Conservation (phyloP, 2,329 filamentous ascomycete genomes). For the Stagonosporopsis rhizophila region DNA sequence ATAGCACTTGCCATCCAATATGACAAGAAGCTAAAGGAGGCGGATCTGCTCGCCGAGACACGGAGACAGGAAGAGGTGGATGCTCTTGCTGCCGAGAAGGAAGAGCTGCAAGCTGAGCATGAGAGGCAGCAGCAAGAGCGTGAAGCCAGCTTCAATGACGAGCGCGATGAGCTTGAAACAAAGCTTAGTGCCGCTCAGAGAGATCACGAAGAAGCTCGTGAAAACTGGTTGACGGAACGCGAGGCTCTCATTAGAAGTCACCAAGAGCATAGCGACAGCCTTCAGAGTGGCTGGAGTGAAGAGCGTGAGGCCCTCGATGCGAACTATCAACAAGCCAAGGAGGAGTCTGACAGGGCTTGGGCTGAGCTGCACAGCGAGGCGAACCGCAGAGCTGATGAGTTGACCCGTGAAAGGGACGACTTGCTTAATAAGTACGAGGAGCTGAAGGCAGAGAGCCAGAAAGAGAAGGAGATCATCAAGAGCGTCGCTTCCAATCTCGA, state of each 20-base stretch:
- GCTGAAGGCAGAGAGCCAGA: conserved; percentile 44
- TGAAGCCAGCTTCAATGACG: conserved; percentile 51
- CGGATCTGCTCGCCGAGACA: conserved; percentile 57
- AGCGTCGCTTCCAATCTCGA: conserved; percentile 51
- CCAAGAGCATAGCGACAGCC: conserved; percentile 58
- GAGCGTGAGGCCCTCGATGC: conserved; percentile 55
- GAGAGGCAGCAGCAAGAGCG: conserved; percentile 48
- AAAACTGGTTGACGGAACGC: conserved; percentile 56
- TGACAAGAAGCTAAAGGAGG: conserved; percentile 54
- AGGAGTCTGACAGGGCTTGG: conserved; percentile 57
- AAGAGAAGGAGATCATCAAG: conserved; percentile 48
- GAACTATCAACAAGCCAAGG: conserved; percentile 46
- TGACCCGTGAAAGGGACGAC: conserved; percentile 47
- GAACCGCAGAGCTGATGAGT: conserved; percentile 42
- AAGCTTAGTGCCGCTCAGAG: conserved; percentile 49
- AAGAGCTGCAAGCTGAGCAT: conserved; percentile 43
- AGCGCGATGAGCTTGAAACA: conserved; percentile 54
- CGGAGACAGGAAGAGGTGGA: conserved; percentile 55
- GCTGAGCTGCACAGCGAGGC: conserved; percentile 50
- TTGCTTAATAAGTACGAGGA: conserved; percentile 42
- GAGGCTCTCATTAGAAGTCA: conserved; percentile 49
- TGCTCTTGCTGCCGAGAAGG: conserved; percentile 43
- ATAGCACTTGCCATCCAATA: conserved; percentile 50
- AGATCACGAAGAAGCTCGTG: conserved; percentile 54
- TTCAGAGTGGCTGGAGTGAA: conserved; percentile 61